phyloP scores from a whole-genome alignment of 805 yeast genomes.

The Schizosaccharomyces lindneri region DNA sequence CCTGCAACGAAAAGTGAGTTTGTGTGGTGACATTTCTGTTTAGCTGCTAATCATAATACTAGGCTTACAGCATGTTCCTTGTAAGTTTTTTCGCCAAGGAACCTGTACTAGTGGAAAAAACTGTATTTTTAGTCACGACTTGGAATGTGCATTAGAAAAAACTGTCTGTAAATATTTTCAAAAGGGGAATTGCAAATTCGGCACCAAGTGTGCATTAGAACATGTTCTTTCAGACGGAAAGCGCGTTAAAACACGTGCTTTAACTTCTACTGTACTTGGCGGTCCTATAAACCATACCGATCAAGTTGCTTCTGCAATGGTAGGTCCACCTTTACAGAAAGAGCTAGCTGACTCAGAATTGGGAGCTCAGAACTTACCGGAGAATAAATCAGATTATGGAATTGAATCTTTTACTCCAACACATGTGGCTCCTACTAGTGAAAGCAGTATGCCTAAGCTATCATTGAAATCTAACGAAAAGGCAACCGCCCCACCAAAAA shows the following conservation, averaged over 20 bases:
- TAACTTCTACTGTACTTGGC: background rate
- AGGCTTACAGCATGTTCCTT: slow-evolving; percentile 82
- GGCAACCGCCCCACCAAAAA: too few species aligned
- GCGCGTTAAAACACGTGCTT: slow-evolving; percentile 27
- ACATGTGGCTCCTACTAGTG: too few species aligned
- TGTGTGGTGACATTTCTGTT: background rate
- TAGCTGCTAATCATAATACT: background rate
- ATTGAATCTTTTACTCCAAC: too few species aligned
- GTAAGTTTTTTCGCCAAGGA: slow-evolving; percentile 80
- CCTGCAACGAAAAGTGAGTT: background rate
- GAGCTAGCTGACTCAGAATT: too few species aligned
- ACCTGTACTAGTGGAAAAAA: slow-evolving; percentile 82
- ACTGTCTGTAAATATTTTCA: slow-evolving; percentile 78
- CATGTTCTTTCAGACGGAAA: slow-evolving; percentile 77
- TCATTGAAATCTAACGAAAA: too few species aligned
- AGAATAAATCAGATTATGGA: too few species aligned
- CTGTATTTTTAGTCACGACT: slow-evolving; percentile 74
- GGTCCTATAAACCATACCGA: too few species aligned
- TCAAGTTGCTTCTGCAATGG: too few species aligned
- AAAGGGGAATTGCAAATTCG: slow-evolving; percentile 92
- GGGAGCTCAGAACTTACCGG: too few species aligned
- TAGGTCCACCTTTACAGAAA: too few species aligned
- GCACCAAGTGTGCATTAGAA: slow-evolving; percentile 79
- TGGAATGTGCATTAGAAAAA: slow-evolving; percentile 26
- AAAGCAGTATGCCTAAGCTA: too few species aligned